phyloP scores from a whole-genome alignment of 2,329 filamentous ascomycete species.

The Fusarium palustre region DNA sequence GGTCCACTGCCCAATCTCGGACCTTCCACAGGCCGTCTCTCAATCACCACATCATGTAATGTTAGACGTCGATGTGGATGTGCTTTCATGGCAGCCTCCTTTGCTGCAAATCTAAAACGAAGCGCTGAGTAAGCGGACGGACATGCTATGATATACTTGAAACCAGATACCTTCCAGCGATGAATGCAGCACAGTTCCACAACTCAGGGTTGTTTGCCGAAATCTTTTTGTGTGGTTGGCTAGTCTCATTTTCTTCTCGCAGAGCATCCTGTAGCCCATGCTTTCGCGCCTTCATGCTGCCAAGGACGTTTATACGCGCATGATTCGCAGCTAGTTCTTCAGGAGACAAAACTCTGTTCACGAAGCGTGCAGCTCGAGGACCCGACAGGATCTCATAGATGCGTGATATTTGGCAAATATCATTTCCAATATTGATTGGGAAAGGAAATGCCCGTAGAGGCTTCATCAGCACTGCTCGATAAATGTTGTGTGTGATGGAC shows the following conservation, averaged over 20 bases:
- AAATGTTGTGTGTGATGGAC: neutral
- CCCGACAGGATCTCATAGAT: constrained; percentile 69
- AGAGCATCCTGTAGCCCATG: neutral
- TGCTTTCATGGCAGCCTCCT: constrained; percentile 81
- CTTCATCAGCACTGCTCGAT: constrained; percentile 44
- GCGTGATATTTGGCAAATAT: constrained; percentile 78
- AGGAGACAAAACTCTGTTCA: constrained; percentile 60
- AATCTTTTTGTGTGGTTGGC: constrained; percentile 1
- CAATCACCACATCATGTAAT: constrained; percentile 71
- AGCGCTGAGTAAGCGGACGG: constrained; percentile 13
- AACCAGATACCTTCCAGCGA: constrained; percentile 52
- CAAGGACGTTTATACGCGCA: constrained; percentile 36
- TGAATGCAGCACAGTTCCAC: constrained; percentile 53
- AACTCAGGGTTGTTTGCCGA: constrained; percentile 41
- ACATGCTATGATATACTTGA: neutral
- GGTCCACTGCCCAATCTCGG: constrained; percentile 54
- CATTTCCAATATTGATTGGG: constrained; percentile 78
- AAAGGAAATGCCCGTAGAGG: constrained; percentile 67
- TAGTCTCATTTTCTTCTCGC: neutral
- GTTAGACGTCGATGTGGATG: constrained; percentile 68
- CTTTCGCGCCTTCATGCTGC: neutral
- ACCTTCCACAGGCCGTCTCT: constrained; percentile 43
- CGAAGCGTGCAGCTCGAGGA: constrained; percentile 57
- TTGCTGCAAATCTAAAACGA: constrained; percentile 71
- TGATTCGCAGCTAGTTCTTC: constrained; percentile 49